Conservation (phyloP, 257 asterid genomes). For the Ocimum tenuiflorum region DNA sequence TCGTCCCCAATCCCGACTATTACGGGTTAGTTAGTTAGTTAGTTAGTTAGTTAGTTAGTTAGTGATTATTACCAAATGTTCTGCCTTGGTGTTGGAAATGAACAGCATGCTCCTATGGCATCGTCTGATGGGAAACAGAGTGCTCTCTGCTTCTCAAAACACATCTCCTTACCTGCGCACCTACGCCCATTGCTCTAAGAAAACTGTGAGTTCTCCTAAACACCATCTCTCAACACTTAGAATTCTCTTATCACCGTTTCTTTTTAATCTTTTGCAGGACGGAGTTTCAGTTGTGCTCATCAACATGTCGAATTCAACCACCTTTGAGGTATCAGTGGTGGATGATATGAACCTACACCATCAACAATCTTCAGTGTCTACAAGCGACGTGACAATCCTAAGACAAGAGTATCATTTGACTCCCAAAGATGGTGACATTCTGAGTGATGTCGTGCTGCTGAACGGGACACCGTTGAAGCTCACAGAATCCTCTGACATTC, state of each 20-base stretch:
- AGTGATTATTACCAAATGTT: too few relatives aligned
- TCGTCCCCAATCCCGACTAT: constrained; percentile 84
- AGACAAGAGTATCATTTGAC: constrained; percentile 81
- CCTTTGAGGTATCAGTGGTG: constrained; percentile 33
- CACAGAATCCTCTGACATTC: constrained; percentile 50
- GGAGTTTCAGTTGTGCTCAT: constrained; percentile 50
- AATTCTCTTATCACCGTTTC: too few relatives aligned
- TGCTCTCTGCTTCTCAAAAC: constrained; percentile 46
- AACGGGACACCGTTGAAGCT: constrained; percentile 61
- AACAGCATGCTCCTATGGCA: constrained; percentile 79
- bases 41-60: too few relatives aligned
- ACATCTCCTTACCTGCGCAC: constrained; percentile 55
- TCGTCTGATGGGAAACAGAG: constrained; percentile 65
- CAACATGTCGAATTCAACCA: constrained; percentile 71
- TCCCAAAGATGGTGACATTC: constrained; percentile 59
- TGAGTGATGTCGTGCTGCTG: constrained; percentile 53
- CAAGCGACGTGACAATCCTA: too few relatives aligned
- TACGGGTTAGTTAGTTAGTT: too few relatives aligned
- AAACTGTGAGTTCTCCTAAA: constrained; percentile 49
- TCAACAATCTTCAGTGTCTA: too few relatives aligned
- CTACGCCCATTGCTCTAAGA: constrained; percentile 69
- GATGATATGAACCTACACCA: constrained; percentile 26
- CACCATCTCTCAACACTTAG: too few relatives aligned
- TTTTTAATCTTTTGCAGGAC: too few relatives aligned
- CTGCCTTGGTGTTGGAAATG: too few relatives aligned